Base-by-base conservation (phyloP, 2,329 filamentous ascomycete genomes). In the Cytospora paraplurivora region DNA sequence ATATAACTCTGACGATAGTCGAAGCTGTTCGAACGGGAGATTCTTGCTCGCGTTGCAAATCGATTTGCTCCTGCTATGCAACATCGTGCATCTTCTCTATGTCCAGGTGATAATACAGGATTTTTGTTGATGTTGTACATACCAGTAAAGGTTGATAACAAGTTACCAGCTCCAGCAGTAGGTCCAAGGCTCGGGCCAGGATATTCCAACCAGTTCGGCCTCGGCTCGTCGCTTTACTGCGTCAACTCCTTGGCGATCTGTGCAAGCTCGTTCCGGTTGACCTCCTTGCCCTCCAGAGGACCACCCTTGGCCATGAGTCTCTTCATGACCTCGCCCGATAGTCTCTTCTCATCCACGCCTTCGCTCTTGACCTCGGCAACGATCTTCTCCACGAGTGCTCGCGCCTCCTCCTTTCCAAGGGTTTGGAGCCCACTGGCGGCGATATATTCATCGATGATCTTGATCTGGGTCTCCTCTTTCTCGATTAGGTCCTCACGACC, bases 401-500 rank as follows among this genome's bases (percentile, higher is more conserved):
- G 78, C 21, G 93, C 77, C 72, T 91, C 83, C 6, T 83, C 84
- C 66, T 83, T 80, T 1, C 78, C 75, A 59, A 92, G 70, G 13
- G 80, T 82, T 74, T 87, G 78, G 13, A 92, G 82, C 8, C 82
- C 83, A 68, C 85, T 85, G 65, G 77, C 78, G 8, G 81, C 79
- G 4, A 85, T 78, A 74, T 92, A 92, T 69, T 87, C 86, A 47
- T 88, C 81, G 70, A 93, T 72, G 2, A 94, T 81, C 37, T 76
- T 76, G 56, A 89, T 77, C 76, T 93, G 89, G 12, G 77, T 78
- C 66, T 85, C 78, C 77, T 94, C 90, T 77, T 90, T 90, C 62
- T 86, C 84, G 0, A 84, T 88, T 41, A 94, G 76, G 72, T 94
- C 91, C 32, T 83, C 77, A 47, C 91, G 81, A 4, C 85, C 85